Evolutionary conservation across 2,329 filamentous ascomycete genomes (phyloP), one percentile per base, ranked within the genome.

Genomic region (Aspergillus puulaauensis): DNA sequence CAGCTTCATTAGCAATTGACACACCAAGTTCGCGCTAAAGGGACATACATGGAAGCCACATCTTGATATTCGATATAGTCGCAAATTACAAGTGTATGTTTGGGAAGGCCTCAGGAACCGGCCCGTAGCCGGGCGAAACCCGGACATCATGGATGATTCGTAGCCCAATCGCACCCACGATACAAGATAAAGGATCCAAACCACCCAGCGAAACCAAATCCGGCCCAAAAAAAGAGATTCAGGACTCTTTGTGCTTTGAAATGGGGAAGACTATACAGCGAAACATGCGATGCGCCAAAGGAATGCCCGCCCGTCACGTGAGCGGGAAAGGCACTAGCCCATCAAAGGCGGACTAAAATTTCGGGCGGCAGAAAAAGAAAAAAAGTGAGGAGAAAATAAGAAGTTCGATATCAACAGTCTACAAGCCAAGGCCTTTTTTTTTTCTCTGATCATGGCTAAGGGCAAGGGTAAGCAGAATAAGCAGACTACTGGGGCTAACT

Each of bases 11-110:
- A 54, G n/a, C 21, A 24, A 39, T 52, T 3, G 24, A 7, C 33
- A 40, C 5, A 43, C 5, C 14, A 8, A 35, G 37, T 39, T 21
- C n/a, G 33, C 8, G 17, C 27, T 19, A 17, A 40, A 14, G n/a
- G 23, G 9, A 12, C 69, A 64, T 73, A 81, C 79, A 64, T 77
- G 70, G 54, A 73, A 66, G 49, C 63, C 59, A 63, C 69, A 67
- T 63, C 43, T 65, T 33, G 57, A 51, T 54, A 58, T 43, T 56
- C 53, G 63, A 58, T 59, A 52, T 44, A 52, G 53, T 55, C 60
- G 63, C 53, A 62, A 54, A 50, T 59, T 56, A 43, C 58, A 52
- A 51, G 58, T 56, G 53, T 57, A 73, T 71, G 66, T 62, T 66
- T 67, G 63, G 64, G 56, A 54, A 55, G 67, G 54, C 46, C 65